These are phyloP conservation scores for Obelidium mucronatum DNA, from an alignment of 192 early-diverging fungal species.

Conservation along the genomic window DNA sequence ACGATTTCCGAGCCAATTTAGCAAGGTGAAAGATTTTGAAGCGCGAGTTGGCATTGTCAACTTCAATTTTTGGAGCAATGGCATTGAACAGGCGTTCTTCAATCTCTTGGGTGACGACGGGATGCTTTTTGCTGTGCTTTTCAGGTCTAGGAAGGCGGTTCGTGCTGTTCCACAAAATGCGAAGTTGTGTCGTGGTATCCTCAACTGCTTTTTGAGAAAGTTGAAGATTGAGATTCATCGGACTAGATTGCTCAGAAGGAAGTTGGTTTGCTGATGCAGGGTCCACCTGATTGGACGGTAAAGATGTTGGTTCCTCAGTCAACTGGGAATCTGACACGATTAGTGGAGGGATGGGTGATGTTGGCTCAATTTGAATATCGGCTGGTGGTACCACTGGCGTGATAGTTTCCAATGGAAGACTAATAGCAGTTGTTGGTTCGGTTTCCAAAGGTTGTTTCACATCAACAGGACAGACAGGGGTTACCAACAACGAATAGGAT, in stretches of 20 bases:
- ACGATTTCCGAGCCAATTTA: background rate
- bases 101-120: too few relatives aligned
- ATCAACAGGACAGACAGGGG: background rate
- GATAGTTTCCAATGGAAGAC: background rate
- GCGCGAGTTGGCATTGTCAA: background rate
- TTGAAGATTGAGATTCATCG: too few relatives aligned
- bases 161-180: too few relatives aligned
- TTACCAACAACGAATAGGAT: background rate
- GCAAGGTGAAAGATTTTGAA: conserved; percentile 24
- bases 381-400: background rate
- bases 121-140: too few relatives aligned
- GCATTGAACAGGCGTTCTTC: background rate
- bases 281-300: background rate
- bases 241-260: background rate
- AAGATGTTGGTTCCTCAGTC: background rate
- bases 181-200: too few relatives aligned
- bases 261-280: conserved; percentile 1
- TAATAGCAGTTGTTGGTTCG: background rate
- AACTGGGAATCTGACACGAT: background rate
- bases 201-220: too few relatives aligned
- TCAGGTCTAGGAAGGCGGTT: too few relatives aligned
- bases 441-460: background rate
- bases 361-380: background rate
- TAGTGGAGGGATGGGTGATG: too few relatives aligned
- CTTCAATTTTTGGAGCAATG: background rate